Evolutionary conservation across 352 stramenopile genomes (phyloP).

Genomic region (Globisporangium heterothallicum): DNA sequence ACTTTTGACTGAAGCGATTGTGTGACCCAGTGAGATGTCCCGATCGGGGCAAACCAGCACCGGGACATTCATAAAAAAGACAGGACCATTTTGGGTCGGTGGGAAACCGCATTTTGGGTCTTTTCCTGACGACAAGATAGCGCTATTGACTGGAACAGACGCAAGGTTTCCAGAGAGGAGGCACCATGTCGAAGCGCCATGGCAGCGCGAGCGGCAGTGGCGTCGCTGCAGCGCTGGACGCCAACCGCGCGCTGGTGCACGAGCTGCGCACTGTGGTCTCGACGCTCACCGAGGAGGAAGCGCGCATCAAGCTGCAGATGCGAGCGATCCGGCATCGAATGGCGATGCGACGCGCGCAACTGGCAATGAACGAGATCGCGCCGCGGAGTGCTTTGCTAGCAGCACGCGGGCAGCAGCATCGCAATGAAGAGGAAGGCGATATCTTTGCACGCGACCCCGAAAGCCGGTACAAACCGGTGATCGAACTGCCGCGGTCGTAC

Average conservation of each 20-base stretch:
- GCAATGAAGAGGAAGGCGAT: background rate
- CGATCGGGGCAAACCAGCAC: too few relatives aligned
- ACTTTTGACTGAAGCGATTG: too few relatives aligned
- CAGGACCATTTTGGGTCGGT: too few relatives aligned
- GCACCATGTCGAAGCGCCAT: background rate
- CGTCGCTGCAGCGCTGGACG: constrained; percentile 22
- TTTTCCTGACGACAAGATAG: too few relatives aligned
- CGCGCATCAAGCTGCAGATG: constrained; percentile 26
- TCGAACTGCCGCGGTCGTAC: constrained; percentile 39
- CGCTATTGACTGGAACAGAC: constrained; percentile 8
- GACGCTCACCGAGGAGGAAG: constrained; percentile 32
- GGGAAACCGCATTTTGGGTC: too few relatives aligned
- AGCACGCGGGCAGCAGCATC: constrained; percentile 15
- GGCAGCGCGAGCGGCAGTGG: background rate
- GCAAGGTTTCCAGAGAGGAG: background rate
- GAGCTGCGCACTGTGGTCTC: constrained; percentile 32
- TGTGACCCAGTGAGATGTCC: too few relatives aligned
- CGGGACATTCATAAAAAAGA: too few relatives aligned
- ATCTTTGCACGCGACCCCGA: constrained; percentile 26
- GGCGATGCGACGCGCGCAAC: constrained; percentile 44
- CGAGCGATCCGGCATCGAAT: constrained; percentile 44
- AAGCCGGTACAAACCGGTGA: constrained; percentile 27
- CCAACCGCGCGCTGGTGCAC: constrained; percentile 36
- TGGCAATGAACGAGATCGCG: constrained; percentile 27
- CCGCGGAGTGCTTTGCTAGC: background rate